Conservation (phyloP, 805 yeast species). For the Nakazawaea ernobii region DNA sequence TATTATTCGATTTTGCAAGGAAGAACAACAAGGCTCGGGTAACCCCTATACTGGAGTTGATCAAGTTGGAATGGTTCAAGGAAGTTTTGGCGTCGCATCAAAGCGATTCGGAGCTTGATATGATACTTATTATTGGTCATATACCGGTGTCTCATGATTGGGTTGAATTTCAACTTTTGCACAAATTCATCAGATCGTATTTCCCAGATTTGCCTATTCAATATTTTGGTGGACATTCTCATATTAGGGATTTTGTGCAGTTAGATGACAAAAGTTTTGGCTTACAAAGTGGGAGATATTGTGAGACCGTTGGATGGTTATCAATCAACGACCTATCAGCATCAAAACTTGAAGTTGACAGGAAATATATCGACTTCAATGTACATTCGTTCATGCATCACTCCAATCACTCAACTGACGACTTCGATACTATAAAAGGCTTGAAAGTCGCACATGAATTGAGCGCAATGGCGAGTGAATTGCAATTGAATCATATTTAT, state of each 20-base stretch:
- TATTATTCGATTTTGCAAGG: slow-evolving; percentile 63
- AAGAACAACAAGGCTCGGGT: slow-evolving; percentile 61
- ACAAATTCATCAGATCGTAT: slow-evolving; percentile 42
- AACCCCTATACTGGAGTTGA: slow-evolving; percentile 48
- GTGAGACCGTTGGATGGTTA: slow-evolving; percentile 91
- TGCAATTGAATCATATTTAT: slow-evolving; percentile 48
- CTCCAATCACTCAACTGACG: slow-evolving; percentile 25
- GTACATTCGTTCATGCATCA: slow-evolving; percentile 66
- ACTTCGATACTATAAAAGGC: slow-evolving; percentile 57
- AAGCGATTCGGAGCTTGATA: slow-evolving; percentile 40
- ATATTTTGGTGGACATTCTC: slow-evolving; percentile 93
- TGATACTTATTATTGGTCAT: slow-evolving; percentile 73
- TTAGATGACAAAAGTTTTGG: slow-evolving; percentile 67
- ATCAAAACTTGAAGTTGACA: slow-evolving; percentile 25
- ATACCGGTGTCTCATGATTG: slow-evolving; percentile 59
- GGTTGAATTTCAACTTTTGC: slow-evolving; percentile 46
- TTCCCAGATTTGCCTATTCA: slow-evolving; percentile 68
- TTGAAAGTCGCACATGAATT: slow-evolving; percentile 39
- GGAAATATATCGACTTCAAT: slow-evolving; percentile 84
- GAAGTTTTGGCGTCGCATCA: slow-evolving; percentile 31
- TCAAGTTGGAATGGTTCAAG: slow-evolving; percentile 61
- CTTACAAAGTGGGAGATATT: slow-evolving; percentile 87
- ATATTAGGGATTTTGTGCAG: slow-evolving; percentile 75
- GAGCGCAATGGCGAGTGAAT: slow-evolving; percentile 31
- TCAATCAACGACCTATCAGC: slow-evolving; percentile 38